phyloP scores from a whole-genome alignment of 23 red algal species.

The Gracilariopsis chorda region DNA sequence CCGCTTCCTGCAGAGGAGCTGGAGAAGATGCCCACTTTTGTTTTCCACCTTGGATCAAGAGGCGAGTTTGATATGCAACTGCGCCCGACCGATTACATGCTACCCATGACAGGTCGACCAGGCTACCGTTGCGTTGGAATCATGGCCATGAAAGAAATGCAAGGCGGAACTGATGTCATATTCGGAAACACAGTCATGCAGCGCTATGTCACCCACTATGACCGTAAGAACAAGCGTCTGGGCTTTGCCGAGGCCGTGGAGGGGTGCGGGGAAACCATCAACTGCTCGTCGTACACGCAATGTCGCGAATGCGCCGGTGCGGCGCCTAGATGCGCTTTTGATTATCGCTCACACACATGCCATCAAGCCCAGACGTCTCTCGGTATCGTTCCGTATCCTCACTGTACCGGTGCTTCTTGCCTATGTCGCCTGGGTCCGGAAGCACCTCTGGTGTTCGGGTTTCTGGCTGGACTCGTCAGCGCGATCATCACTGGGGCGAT shows the following conservation, averaged over 20 bases:
- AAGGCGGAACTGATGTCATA: constrained; percentile 66
- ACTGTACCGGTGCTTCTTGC: constrained; percentile 22
- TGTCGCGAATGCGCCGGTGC: constrained; percentile 43
- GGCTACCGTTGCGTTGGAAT: constrained; percentile 69
- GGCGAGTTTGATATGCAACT: constrained; percentile 62
- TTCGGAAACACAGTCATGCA: constrained; percentile 88
- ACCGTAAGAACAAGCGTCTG: constrained; percentile 69
- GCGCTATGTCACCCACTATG: constrained; percentile 74
- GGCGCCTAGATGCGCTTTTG: constrained; percentile 3
- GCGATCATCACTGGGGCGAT: background rate
- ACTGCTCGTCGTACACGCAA: constrained; percentile 63
- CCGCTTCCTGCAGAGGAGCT: constrained; percentile 55
- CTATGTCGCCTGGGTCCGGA: constrained; percentile 41
- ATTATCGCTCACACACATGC: constrained; percentile 32
- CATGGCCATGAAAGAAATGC: constrained; percentile 75
- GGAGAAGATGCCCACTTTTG: constrained; percentile 62
- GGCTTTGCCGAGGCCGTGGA: constrained; percentile 65
- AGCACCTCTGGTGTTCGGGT: constrained; percentile 32
- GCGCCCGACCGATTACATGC: constrained; percentile 68
- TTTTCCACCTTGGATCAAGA: constrained; percentile 50
- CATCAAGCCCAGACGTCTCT: background rate
- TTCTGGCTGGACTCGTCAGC: constrained; percentile 10
- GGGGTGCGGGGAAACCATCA: constrained; percentile 25
- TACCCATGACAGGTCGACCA: constrained; percentile 9
- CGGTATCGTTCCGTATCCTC: constrained; percentile 48